Base-by-base conservation (phyloP, 225 moss, liverwort and hornwort species). In the Thuidium tamariscinum region DNA sequence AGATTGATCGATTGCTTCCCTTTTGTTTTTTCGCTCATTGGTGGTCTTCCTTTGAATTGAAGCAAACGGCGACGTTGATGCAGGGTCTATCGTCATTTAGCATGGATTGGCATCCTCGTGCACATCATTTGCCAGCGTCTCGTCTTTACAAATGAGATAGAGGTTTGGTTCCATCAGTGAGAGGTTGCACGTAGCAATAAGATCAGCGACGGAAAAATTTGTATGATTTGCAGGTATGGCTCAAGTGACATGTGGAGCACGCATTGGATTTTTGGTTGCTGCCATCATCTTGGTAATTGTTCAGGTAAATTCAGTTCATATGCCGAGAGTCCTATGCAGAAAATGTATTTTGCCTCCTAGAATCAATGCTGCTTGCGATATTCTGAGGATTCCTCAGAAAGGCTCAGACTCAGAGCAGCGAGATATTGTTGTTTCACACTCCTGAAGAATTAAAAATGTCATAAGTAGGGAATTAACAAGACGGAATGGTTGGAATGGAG, bases 251-350 rank as follows among this genome's bases (percentile, higher is more conserved):
- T 88, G 85, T 83, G 93, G 90, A 72, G 87, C 88, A 20, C 93
- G 90, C 70, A 66, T 91, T 82, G 89, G 89, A n/a, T 83, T 93
- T 60, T 65, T 88, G 54, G 88, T 88, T 70, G 91, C 93, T 12
- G 87, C 81, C 68, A 90, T 93, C 76, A 52, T 91, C 79, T 93
- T 93, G 66, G 39, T 90, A 36, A 37, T 81, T 81, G 85, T 91
- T 51, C 91, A 93, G 91, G 93, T 91, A 60, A 61, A 18, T 55
- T 62, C 67, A 16, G 27, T 56, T 83, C 64, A 9, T 39, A 39
- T n/a, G 46, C 39, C 39, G 22, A 54, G 67, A 67, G 18, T 75
- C 18, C 48, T 64, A 12, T 79, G 48, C 42, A n/a, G 54, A 54
- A 76, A 26, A 29, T 75, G 26, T 36, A 39, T 62, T 81, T 62